Evolutionary conservation across 768 basidiomycete species (phyloP).

Genomic region (Lepiota brunneoincarnata): DNA sequence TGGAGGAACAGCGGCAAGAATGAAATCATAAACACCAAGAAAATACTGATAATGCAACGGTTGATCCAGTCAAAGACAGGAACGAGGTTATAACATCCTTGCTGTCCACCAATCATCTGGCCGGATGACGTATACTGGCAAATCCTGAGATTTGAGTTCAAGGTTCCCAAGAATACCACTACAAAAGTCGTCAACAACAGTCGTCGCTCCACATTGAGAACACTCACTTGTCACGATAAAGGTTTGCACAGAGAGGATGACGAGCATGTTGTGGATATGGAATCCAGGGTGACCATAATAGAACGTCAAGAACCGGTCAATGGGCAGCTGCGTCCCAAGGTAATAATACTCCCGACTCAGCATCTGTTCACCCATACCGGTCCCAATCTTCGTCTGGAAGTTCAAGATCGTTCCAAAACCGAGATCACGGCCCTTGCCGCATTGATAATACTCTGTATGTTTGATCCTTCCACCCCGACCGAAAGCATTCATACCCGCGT

Average conservation of each 20-base stretch:
- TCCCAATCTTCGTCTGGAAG: slow-evolving; percentile 99
- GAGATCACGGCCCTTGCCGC: slow-evolving; percentile 97
- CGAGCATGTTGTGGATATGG: slow-evolving; percentile 99
- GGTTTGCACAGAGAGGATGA: slow-evolving; percentile 94
- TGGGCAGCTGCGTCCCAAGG: slow-evolving; percentile 93
- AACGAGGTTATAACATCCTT: slow-evolving; percentile 90
- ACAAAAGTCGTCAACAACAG: slow-evolving; percentile 10
- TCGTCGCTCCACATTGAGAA: background rate
- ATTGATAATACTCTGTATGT: slow-evolving; percentile 99
- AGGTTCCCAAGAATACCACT: slow-evolving; percentile 95
- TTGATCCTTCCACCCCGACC: slow-evolving; percentile 97
- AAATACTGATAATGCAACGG: slow-evolving; percentile 95
- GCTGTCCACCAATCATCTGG: slow-evolving; percentile 71
- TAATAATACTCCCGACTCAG: slow-evolving; percentile 99
- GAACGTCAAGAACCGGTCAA: slow-evolving; percentile 98
- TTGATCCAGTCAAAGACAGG: slow-evolving; percentile 96
- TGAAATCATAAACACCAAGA: slow-evolving; percentile 97
- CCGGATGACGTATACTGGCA: slow-evolving; percentile 78
- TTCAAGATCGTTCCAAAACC: slow-evolving; percentile 99
- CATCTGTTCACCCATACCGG: slow-evolving; percentile 99
- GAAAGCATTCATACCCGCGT: slow-evolving; percentile 98
- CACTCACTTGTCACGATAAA: slow-evolving; percentile 86
- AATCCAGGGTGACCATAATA: slow-evolving; percentile 99
- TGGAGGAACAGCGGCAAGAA: slow-evolving; percentile 94
- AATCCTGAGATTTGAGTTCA: slow-evolving; percentile 77